Conservation (phyloP, 2,329 filamentous ascomycete genomes). For the Pestalotiopsis sp. region DNA sequence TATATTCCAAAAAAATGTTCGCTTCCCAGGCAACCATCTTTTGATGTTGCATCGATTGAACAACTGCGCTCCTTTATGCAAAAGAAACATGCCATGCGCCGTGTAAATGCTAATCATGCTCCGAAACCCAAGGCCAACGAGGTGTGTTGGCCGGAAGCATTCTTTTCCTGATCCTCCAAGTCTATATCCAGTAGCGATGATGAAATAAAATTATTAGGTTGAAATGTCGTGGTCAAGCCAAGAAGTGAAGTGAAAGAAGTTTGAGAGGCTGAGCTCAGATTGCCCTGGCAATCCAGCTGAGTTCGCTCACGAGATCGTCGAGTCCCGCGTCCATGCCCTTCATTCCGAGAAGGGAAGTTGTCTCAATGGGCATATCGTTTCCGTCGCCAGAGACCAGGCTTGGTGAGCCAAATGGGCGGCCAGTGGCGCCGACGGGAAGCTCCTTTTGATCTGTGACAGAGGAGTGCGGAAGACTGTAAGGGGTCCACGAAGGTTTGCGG, state of each 20-base stretch:
- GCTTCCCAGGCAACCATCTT: background rate
- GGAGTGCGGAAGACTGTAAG: constrained; percentile 52
- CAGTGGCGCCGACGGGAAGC: constrained; percentile 20
- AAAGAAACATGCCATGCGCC: background rate
- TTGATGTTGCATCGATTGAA: background rate
- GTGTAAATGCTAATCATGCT: background rate
- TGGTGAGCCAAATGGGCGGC: constrained; percentile 27
- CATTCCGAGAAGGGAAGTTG: constrained; percentile 28
- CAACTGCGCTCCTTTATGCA: background rate
- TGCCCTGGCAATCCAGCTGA: constrained; percentile 55
- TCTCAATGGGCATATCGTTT: constrained; percentile 25
- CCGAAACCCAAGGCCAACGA: background rate
- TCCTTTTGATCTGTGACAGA: constrained; percentile 29
- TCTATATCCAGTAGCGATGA: background rate
- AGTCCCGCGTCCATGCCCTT: constrained; percentile 35
- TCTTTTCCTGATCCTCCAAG: background rate
- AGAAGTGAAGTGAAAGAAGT: constrained; percentile 13
- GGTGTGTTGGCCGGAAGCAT: background rate
- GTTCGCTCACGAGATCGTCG: constrained; percentile 43
- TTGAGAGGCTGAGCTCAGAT: constrained; percentile 38
- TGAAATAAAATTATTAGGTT: background rate
- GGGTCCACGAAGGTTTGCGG: constrained; percentile 32
- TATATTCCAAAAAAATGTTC: background rate
- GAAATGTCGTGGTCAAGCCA: background rate
- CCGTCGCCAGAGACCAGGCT: constrained; percentile 31